These are phyloP conservation scores for Fusarium setosum DNA, from an alignment of 2,329 filamentous ascomycete genomes.

Conservation along the genomic window DNA sequence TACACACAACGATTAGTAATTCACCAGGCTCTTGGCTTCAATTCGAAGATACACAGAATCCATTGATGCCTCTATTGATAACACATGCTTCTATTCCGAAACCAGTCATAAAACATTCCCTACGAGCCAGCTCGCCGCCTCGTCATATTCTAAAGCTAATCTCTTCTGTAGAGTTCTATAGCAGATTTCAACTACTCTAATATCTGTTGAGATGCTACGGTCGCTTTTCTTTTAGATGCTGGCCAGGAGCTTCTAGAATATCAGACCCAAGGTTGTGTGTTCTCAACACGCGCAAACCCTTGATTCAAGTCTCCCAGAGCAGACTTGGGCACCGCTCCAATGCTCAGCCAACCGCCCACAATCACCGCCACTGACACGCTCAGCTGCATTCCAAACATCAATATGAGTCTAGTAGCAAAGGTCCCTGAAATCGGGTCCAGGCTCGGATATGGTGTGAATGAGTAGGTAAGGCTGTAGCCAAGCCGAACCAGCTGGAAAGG, in stretches of 20 bases:
- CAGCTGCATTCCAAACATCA: background rate
- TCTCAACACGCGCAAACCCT: background rate
- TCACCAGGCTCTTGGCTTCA: no score
- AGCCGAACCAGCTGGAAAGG: constrained; percentile 17
- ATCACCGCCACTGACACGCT: background rate
- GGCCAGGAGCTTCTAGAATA: background rate
- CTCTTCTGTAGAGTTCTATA: background rate
- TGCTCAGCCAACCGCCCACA: constrained; percentile 16
- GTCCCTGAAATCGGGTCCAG: background rate
- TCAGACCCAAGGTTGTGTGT: background rate
- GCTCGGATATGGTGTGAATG: background rate
- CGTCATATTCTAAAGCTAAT: no score
- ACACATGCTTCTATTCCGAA: no score
- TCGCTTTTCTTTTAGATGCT: background rate
- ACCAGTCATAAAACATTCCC: no score
- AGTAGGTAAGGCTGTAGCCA: constrained; percentile 13
- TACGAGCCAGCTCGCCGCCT: no score
- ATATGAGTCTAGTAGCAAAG: background rate
- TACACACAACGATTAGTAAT: no score
- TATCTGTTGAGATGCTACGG: no score
- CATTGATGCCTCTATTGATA: no score
- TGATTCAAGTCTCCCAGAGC: background rate
- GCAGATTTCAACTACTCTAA: background rate
- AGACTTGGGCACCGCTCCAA: background rate
- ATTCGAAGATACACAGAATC: no score